phyloP scores from a whole-genome alignment of 345 rosid genomes.

The Eucalyptus cloeziana region DNA sequence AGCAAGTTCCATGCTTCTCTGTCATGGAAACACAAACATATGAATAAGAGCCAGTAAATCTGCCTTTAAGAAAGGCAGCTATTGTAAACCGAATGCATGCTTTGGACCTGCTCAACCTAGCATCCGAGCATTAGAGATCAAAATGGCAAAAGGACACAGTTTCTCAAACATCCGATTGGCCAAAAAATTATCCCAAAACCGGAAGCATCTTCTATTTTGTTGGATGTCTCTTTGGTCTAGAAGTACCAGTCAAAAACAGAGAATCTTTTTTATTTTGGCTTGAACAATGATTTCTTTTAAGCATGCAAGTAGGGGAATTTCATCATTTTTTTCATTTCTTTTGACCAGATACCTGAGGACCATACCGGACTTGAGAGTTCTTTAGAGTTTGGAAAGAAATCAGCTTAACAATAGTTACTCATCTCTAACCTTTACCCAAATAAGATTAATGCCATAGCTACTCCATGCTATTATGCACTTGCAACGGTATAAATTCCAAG shows the following conservation, averaged over 20 bases:
- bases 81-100: not conserved
- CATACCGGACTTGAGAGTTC: not conserved
- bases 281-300: not conserved
- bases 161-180: not conserved
- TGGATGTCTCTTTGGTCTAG: not conserved
- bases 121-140: not conserved
- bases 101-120: not conserved
- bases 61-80: not conserved
- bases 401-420: not conserved
- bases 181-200: not conserved
- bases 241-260: not conserved
- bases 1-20: constrained; percentile 99
- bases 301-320: not conserved
- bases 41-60: not conserved
- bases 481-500: not conserved
- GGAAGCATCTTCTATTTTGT: not conserved
- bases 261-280: not conserved
- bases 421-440: not conserved
- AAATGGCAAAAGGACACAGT: not conserved
- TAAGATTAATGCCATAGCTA: not conserved
- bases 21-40: not conserved
- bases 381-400: not conserved
- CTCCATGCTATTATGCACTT: not conserved
- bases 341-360: not conserved
- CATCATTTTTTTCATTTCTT: not conserved